Percentiles rank a stretch among this genome's conserved stretches.
phyloP scores from a whole-genome alignment of 805 yeast genomes.

The Saccharomyces mikatae region DNA sequence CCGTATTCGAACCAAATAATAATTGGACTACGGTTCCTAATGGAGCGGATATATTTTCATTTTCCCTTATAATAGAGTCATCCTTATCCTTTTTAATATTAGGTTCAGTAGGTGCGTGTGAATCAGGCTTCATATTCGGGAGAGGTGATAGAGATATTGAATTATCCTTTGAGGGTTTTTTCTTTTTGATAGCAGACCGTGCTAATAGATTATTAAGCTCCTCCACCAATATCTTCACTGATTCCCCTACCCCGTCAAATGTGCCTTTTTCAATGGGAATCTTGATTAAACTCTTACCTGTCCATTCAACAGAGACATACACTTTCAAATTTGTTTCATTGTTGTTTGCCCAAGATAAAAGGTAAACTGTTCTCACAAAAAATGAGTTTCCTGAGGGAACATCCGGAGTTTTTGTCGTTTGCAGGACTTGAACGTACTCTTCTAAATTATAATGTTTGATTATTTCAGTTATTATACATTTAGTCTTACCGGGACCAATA shows the following conservation, averaged over 20 bases:
- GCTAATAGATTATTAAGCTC: constrained; percentile 36
- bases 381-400: constrained; percentile 75
- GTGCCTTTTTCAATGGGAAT: constrained; percentile 69
- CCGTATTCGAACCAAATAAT: constrained; percentile 53
- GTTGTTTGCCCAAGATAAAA: constrained; percentile 54
- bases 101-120: constrained; percentile 40
- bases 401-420: constrained; percentile 63
- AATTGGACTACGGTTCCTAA: constrained; percentile 53
- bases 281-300: constrained; percentile 71
- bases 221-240: constrained; percentile 40
- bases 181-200: constrained; percentile 8
- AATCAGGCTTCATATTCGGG: constrained; percentile 31
- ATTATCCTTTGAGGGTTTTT: constrained; percentile 11
- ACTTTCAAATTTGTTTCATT: constrained; percentile 47
- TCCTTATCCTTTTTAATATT: constrained; percentile 38
- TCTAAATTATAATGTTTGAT: constrained; percentile 46
- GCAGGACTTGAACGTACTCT: constrained; percentile 41
- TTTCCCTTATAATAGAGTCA: constrained; percentile 44
- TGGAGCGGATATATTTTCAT: constrained; percentile 52
- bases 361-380: constrained; percentile 48
- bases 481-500: constrained; percentile 72
- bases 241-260: constrained; percentile 61
- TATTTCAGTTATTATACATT: constrained; percentile 54
- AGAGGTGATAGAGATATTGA: constrained; percentile 15
- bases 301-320: constrained; percentile 57